Conservation (phyloP, 2,329 filamentous ascomycete species). For the Fusarium longipes region DNA sequence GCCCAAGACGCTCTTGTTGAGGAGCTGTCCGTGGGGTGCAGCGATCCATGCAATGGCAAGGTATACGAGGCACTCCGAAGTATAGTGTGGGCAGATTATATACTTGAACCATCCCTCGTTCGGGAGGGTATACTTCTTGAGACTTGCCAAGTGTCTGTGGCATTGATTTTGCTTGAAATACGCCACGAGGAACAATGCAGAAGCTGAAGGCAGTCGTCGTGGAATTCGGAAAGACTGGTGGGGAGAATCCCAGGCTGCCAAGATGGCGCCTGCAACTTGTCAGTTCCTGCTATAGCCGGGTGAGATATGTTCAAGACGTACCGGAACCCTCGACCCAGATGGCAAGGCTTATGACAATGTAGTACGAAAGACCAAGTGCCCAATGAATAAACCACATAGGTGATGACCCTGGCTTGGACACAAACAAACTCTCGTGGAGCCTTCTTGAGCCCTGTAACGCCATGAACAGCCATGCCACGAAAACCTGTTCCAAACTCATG, state of each 20-base stretch:
- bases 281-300: constrained; percentile 5
- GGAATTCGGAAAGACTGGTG: constrained; percentile 34
- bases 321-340: constrained; percentile 87
- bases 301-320: constrained; percentile 52
- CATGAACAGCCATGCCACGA: constrained; percentile 78
- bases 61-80: constrained; percentile 88
- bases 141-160: constrained; percentile 74
- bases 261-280: constrained; percentile 48
- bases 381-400: constrained; percentile 90
- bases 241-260: constrained; percentile 49
- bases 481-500: constrained; percentile 71
- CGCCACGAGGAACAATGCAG: constrained; percentile 74
- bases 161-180: constrained; percentile 80
- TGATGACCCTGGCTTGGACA: constrained; percentile 72
- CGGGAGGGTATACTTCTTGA: constrained; percentile 87
- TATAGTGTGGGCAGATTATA: constrained; percentile 90
- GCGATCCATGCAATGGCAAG: constrained; percentile 78
- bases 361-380: constrained; percentile 81
- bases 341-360: constrained; percentile 76
- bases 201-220: constrained; percentile 55
- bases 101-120: constrained; percentile 75
- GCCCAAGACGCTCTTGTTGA: constrained; percentile 80
- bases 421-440: constrained; percentile 76
- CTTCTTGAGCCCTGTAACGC: constrained; percentile 78
- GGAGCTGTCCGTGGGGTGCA: constrained; percentile 71